These are phyloP conservation scores for Geranium rotundifolium DNA, from an alignment of 345 rosid genomes.

Conservation along the genomic window DNA sequence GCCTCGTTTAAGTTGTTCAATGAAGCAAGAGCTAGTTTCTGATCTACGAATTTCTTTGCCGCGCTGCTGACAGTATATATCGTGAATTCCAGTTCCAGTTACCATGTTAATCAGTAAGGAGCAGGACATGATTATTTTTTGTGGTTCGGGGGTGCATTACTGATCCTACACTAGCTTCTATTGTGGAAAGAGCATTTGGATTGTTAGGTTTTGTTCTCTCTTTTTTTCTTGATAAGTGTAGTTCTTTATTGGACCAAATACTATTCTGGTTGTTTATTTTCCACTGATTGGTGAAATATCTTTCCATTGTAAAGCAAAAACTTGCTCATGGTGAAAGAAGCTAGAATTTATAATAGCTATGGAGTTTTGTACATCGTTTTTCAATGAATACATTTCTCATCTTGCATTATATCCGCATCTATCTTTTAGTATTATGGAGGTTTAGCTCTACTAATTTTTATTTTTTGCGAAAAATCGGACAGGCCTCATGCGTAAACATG, in stretches of 20 bases:
- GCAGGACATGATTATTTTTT: conserved; percentile 5
- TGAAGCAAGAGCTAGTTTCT: neutral
- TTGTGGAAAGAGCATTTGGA: neutral
- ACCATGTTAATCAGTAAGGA: conserved; percentile 5
- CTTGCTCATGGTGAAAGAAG: neutral
- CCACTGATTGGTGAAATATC: too few species aligned
- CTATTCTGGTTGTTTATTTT: too few species aligned
- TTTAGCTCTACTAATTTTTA: too few species aligned
- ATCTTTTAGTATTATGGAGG: too few species aligned
- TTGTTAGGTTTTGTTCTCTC: conserved; percentile 1
- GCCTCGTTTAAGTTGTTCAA: neutral
- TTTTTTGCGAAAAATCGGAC: too few species aligned
- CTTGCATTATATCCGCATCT: too few species aligned
- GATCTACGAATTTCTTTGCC: conserved; percentile 1
- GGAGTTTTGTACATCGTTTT: neutral
- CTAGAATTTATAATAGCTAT: conserved; percentile 12
- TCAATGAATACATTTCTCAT: too few species aligned
- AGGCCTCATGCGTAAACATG: too few species aligned
- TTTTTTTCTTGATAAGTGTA: neutral
- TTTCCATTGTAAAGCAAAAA: neutral
- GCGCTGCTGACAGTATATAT: conserved; percentile 8
- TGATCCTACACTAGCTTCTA: neutral
- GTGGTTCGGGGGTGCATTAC: neutral
- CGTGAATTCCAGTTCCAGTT: conserved; percentile 11
- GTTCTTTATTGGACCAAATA: conserved; percentile 1